Evolutionary conservation across 352 stramenopile species (phyloP), one percentile per base, ranked within the genome.

Genomic region (Phytophthora cryptogea): DNA sequence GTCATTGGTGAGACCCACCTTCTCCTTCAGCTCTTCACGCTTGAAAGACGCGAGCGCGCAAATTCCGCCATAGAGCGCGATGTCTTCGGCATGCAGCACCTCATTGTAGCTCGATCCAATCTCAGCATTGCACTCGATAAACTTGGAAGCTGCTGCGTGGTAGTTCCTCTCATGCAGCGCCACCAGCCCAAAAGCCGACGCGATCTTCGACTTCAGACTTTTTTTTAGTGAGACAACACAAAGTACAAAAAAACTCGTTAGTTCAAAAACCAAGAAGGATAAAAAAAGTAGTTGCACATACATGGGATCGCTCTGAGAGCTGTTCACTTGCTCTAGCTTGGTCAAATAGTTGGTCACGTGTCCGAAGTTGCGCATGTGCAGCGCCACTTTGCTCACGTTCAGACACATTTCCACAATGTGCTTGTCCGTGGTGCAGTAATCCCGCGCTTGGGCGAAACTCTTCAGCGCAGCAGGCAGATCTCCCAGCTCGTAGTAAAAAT

Each of bases 361-460:
- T 13, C 66, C 72, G 54, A 90, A 96, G 56, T 96, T 92, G 43
- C 79, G 72, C 81, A 96, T 91, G 68, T 94, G 87, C 26, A 96
- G 58, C 0, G 82, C 86, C 53, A 94, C 86, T 76, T 90, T 91
- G 69, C 92, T 91, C 20, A 97, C 84, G 51, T 96, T 95, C 13
- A 97, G 63, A 52, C 85, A 95, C 85, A 95, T 96, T 51, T 96
- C 86, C 31, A 95, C 70, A 74, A 93, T 92, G 70, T 96, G 88
- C 44, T 92, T 92, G 63, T 93, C 83, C 28, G 88, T 92, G 36
- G 88, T 96, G 76, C 89, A 96, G 47, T 97, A 97, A 68, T 97
- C 89, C 6, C 89, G 74, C 8, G 88, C 84, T 65, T 95, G 86
- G 8, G 86, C 83, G 58, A 90, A 95, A 72, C 85, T 93, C 68